These are phyloP conservation scores for Boletellus deceptivus DNA, from an alignment of 1,284 basidiomycete species.

Conservation along the genomic window DNA sequence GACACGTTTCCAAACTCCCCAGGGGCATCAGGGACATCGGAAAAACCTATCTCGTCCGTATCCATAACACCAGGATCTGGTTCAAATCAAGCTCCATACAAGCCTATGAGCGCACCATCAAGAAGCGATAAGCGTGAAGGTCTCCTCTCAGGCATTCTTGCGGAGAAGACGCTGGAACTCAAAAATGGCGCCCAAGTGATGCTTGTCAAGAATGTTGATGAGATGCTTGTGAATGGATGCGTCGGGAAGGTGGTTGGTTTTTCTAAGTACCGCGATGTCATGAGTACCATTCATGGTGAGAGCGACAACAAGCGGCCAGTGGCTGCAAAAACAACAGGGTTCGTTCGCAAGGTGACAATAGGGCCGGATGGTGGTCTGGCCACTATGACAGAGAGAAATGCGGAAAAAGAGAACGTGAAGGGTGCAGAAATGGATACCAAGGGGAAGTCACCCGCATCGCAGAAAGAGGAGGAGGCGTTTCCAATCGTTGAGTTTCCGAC, in stretches of 20 bases:
- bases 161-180: slow-evolving; percentile 48
- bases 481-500: slow-evolving; percentile 69
- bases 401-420: slow-evolving; percentile 27
- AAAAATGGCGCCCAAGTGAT: slow-evolving; percentile 58
- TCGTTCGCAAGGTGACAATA: slow-evolving; percentile 36
- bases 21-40: not conserved
- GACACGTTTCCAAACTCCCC: slow-evolving; percentile 35
- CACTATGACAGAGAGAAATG: not conserved
- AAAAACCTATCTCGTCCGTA: slow-evolving; percentile 4
- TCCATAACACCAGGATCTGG: not conserved
- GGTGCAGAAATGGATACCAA: slow-evolving; percentile 12
- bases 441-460: slow-evolving; percentile 6
- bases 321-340: slow-evolving; percentile 22
- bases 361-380: slow-evolving; percentile 6
- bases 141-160: slow-evolving; percentile 52
- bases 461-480: slow-evolving; percentile 37
- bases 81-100: slow-evolving; percentile 5
- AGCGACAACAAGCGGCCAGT: slow-evolving; percentile 19
- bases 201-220: slow-evolving; percentile 80
- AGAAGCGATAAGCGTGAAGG: slow-evolving; percentile 39
- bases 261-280: slow-evolving; percentile 32
- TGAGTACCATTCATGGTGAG: slow-evolving; percentile 15
- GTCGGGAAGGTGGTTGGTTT: slow-evolving; percentile 66
- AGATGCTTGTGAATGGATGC: slow-evolving; percentile 73
- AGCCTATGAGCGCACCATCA: slow-evolving; percentile 11